Evolutionary conservation across 805 yeast species (phyloP), one percentile per base, ranked within the genome.

Genomic region (Wickerhamiella dianesei): DNA sequence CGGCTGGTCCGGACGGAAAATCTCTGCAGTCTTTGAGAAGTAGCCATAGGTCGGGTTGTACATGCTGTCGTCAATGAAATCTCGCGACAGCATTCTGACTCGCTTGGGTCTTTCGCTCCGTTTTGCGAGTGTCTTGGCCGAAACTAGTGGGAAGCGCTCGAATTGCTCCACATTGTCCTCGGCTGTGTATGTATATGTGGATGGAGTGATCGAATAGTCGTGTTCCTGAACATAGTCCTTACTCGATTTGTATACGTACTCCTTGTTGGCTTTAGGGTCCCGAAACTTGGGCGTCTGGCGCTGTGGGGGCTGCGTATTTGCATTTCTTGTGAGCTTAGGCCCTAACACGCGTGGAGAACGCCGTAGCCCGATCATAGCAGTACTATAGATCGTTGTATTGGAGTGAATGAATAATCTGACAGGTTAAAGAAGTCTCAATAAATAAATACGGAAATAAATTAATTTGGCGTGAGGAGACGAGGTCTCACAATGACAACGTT

Each of bases 21-120:
- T 83, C 57, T 80, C 82, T 6, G 82, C 94, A 53, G 82, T 82
- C 53, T 77, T 74, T 1, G 86, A 72, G 56, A 85, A 85, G 61
- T 85, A 86, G 1, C 95, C 95, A 59, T 85, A 85, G 52, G 71
- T 58, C 0, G 89, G 86, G 62, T 86, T 82, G 59, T 85, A 85
- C 55, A 85, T 64, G 17, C 89, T 79, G 60, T 85, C 94, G 56
- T 84, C 94, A 48, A 85, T 86, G 63, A 82, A 86, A 56, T 83
- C 94, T 9, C 82, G 67, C 0, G 80, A 64, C n/a, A 79, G 65
- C 88, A 85, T 80, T 59, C 81, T 80, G 4, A 77, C 73, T 21
- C 72, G 69, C 29, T 54, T 65, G 0, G 95, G 94, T 29, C 88
- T 53, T 55, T 64, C 55, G 8, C 19, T 18, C 55, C 65, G 54